Evolutionary conservation across 2,329 filamentous ascomycete genomes (phyloP), one percentile per base, ranked within the genome.

Genomic region (Magnaporthales sp.): DNA sequence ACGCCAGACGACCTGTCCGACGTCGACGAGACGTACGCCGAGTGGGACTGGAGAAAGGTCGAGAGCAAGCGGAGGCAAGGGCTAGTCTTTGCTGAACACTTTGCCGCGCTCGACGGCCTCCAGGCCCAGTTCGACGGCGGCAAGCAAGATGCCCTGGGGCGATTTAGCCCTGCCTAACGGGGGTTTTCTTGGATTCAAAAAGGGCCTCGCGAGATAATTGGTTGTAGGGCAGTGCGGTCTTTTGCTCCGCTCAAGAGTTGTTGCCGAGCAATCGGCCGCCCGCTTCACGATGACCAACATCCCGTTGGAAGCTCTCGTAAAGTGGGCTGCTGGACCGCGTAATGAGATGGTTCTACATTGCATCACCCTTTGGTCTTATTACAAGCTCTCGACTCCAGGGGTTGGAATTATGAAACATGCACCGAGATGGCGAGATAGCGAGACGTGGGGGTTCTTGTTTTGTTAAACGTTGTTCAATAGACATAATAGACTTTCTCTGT

Each of bases 21-120:
- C 10, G 75, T 74, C 9, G 79, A 82, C 15, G 72, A 76, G 13
- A 76, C 73, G 7, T 78, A 81, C 15, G 71, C 78, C 13, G 75
- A 76, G 2, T 88, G 85, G 85, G 82, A 86, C 70, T 89, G 87
- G 87, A 79, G 77, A 71, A 77, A 80, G 62, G 79, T 86, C 4
- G 87, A 89, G 76, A 78, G 77, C 62, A 79, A 84, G 73, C 80
- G 86, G 64, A 77, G 81, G 60, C 80, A 80, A 72, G 87, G 87
- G 1, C 79, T 87, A 77, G 78, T 81, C 70, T 79, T 82, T 69
- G 86, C 84, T 0, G 74, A 77, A 68, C 81, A 87, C 68, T 86
- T 89, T 71, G 82, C 82, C 1, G 81, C 81, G 29, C 75, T 89
- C 58, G 87, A 89, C 64, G 80, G 78, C 2, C 73, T 86, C 27